Conservation (phyloP, 1,284 basidiomycete genomes). For the Ustilago xerochloae region DNA sequence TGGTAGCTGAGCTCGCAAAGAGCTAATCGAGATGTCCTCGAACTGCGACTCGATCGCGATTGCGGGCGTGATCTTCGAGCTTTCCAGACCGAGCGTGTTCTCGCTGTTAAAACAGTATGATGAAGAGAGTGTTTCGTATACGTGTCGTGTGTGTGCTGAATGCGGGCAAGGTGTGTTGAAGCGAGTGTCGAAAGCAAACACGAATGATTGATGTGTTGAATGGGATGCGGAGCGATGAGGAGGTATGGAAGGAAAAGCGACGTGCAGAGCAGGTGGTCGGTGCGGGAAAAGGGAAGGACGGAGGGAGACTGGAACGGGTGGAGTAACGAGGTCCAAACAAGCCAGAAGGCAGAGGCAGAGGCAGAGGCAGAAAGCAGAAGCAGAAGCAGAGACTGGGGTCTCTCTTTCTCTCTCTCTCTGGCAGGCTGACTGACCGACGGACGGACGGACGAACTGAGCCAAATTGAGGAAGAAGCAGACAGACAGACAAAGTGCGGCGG, state of each 20-base stretch:
- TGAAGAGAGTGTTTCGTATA: too few species aligned
- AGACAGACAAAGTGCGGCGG: not conserved
- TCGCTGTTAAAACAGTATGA: too few species aligned
- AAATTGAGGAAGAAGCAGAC: not conserved
- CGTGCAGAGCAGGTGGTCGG: slow-evolving; percentile 28
- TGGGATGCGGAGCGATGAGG: not conserved
- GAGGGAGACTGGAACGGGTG: not conserved
- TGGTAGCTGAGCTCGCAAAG: too few species aligned
- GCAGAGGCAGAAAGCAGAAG: not conserved
- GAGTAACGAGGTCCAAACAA: not conserved
- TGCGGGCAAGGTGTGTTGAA: not conserved
- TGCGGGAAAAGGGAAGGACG: slow-evolving; percentile 17
- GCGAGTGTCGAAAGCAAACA: not conserved
- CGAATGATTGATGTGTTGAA: not conserved
- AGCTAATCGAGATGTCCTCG: too few species aligned
- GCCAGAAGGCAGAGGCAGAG: too few species aligned
- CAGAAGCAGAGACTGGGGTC: not conserved
- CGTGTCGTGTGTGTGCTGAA: too few species aligned
- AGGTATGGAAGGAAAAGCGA: slow-evolving; percentile 6
- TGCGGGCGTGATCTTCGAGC: too few species aligned
- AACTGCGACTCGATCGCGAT: too few species aligned
- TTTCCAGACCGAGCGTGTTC: too few species aligned
- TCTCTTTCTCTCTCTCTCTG: too few species aligned
- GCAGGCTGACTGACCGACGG: not conserved
- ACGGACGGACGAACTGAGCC: not conserved